Evolutionary conservation across 2,329 filamentous ascomycete species (phyloP).

Genomic region (Fusarium sp.): DNA sequence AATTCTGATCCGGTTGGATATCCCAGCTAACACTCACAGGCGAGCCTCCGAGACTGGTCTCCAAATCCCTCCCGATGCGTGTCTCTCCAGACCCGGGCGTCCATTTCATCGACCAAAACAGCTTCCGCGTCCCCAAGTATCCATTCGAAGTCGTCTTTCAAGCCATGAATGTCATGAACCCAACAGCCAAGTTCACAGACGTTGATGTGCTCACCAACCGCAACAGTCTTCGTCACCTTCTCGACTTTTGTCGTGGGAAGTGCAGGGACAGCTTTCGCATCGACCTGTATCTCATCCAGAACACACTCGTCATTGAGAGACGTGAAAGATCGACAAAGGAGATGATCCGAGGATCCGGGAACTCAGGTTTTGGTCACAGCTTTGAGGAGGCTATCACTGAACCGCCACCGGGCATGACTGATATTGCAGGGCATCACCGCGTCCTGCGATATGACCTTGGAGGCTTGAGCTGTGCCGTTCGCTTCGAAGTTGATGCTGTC

Average conservation of each 20-base stretch:
- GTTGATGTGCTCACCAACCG: slow-evolving; percentile 48
- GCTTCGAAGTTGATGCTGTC: slow-evolving; percentile 34
- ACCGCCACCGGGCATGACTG: background rate
- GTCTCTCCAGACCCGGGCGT: slow-evolving; percentile 3
- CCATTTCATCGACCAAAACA: slow-evolving; percentile 29
- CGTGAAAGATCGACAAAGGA: slow-evolving; percentile 1
- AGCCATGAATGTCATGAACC: slow-evolving; percentile 42
- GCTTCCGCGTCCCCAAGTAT: slow-evolving; percentile 18
- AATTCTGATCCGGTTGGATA: rapidly evolving
- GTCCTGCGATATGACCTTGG: slow-evolving; percentile 37
- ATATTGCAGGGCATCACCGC: slow-evolving; percentile 22
- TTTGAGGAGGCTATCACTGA: slow-evolving; percentile 29
- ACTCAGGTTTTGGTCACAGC: slow-evolving; percentile 12
- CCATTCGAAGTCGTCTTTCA: slow-evolving; percentile 47
- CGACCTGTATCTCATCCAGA: slow-evolving; percentile 9
- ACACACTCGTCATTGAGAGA: slow-evolving; percentile 34
- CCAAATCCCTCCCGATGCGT: background rate
- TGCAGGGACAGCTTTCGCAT: slow-evolving; percentile 33
- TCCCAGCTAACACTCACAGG: slow-evolving; percentile 1
- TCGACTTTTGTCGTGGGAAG: slow-evolving; percentile 38
- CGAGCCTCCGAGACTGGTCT: background rate
- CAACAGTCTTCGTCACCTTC: slow-evolving; percentile 36
- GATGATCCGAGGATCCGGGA: background rate
- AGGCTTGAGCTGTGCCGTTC: slow-evolving; percentile 28
- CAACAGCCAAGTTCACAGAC: slow-evolving; percentile 38